phyloP scores from a whole-genome alignment of 441 rosid species.

The Rhodomyrtus psidioides region DNA sequence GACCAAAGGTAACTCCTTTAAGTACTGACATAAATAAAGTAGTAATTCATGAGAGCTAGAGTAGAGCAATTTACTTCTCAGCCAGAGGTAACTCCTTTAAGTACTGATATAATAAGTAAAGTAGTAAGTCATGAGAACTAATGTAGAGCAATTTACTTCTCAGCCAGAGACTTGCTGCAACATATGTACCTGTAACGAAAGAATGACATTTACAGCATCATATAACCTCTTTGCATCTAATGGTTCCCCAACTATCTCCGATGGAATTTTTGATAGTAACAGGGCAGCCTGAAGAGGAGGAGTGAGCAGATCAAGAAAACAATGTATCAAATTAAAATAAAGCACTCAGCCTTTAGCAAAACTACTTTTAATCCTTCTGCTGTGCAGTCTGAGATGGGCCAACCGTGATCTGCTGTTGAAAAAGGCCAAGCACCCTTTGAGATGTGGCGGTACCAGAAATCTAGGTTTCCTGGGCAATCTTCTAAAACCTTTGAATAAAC shows the following conservation, averaged over 20 bases:
- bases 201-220: slow-evolving; percentile 84
- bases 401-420: slow-evolving; percentile 94
- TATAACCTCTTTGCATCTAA: slow-evolving; percentile 44
- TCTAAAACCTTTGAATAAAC: slow-evolving; percentile 51
- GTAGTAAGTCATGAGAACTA: too few species aligned
- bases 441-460: slow-evolving; percentile 84
- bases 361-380: slow-evolving; percentile 91
- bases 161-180: background rate
- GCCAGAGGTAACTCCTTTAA: background rate
- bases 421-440: slow-evolving; percentile 99
- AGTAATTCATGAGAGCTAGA: background rate
- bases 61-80: background rate
- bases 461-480: slow-evolving; percentile 79
- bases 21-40: background rate
- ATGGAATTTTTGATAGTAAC: slow-evolving; percentile 56
- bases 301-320: slow-evolving; percentile 3
- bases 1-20: background rate
- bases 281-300: slow-evolving; percentile 47
- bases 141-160: background rate
- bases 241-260: slow-evolving; percentile 72
- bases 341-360: background rate
- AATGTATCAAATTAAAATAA: background rate
- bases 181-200: slow-evolving; percentile 72
- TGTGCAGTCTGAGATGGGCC: slow-evolving; percentile 98
- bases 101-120: background rate